Evolutionary conservation across 2,329 filamentous ascomycete genomes (phyloP), one percentile per base, ranked within the genome.

Genomic region (Ambrosiella xylebori): DNA sequence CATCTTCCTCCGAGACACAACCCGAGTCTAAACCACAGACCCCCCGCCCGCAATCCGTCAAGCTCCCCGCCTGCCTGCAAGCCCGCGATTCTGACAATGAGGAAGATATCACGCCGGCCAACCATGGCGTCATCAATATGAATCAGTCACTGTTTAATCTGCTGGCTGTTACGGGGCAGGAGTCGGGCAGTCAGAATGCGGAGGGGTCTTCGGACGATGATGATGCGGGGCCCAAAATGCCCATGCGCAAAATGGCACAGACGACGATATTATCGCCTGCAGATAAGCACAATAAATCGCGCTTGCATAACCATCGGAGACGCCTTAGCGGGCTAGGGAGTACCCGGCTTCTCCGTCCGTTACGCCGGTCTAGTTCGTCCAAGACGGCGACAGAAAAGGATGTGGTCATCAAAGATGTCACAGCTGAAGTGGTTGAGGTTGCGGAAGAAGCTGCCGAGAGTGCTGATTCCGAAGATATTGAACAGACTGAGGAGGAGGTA

Each of bases 111-210:
- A 63, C 72, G 51, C 69, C 70, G 3, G 69, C 73, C 1, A 67
- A 65, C 7, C 72, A 74, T 59, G 71, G 70, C 41, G 70, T 72
- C 12, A 72, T 80, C 70, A 88, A 89, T 66, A 88, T 95, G 82
- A 93, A 95, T 69, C 90, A 95, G 74, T 94, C 88, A 63, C 84
- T 97, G 58, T 95, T 96, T 68, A 89, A 88, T 57, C 80, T 97
- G 71, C 90, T 97, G 63, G 87, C 90, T 41, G 88, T 35, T n/a
- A 19, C 17, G 19, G 12, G 17, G 27, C 7, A 19, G 17, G 47
- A 11, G 9, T 2, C n/a, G 17, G 47, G 47, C 39, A 11, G 39
- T 11, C 39, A 41, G 17, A 13, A 35, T 8, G 44, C 11, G n/a
- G 44, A 47, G 11, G 51, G 51, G 51, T 37, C 12, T 37, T 9